These are phyloP conservation scores for Gracilaria domingensis DNA, from an alignment of 23 red algal genomes.

Conservation along the genomic window DNA sequence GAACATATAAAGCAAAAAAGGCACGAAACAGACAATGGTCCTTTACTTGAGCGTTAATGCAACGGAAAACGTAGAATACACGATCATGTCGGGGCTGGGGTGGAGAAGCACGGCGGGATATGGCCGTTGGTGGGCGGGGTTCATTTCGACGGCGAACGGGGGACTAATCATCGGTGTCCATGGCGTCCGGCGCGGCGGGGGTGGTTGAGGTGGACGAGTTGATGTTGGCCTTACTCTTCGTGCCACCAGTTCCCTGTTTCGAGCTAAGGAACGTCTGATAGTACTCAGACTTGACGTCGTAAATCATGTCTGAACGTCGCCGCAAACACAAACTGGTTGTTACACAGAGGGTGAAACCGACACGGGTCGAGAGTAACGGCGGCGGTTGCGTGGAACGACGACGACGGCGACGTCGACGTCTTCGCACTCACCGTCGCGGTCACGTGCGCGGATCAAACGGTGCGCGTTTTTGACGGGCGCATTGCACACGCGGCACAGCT, in stretches of 20 bases:
- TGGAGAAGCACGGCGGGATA: background rate
- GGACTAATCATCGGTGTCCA: constrained; percentile 48
- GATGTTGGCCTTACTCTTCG: constrained; percentile 17
- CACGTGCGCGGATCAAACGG: too few relatives aligned
- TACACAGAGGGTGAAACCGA: too few relatives aligned
- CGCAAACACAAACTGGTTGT: too few relatives aligned
- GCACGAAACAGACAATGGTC: background rate
- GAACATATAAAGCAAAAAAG: background rate
- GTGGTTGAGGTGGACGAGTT: background rate
- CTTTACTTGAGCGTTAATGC: background rate
- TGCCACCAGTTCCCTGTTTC: constrained; percentile 45
- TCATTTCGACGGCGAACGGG: background rate
- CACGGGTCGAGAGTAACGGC: too few relatives aligned
- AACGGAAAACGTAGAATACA: background rate
- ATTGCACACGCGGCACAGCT: background rate
- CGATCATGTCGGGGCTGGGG: background rate
- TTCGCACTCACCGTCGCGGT: too few relatives aligned
- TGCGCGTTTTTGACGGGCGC: too few relatives aligned
- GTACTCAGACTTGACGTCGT: constrained; percentile 80
- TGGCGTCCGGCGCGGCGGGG: constrained; percentile 29
- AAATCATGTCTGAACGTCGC: constrained; percentile 52
- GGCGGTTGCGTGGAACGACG: background rate
- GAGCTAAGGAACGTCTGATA: constrained; percentile 74
- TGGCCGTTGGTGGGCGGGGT: background rate
- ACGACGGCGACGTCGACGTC: too few relatives aligned